Evolutionary conservation across 176 grass and related monocot species (phyloP), one percentile per base, ranked within the genome.

Genomic region (Alloteropsis semialata): DNA sequence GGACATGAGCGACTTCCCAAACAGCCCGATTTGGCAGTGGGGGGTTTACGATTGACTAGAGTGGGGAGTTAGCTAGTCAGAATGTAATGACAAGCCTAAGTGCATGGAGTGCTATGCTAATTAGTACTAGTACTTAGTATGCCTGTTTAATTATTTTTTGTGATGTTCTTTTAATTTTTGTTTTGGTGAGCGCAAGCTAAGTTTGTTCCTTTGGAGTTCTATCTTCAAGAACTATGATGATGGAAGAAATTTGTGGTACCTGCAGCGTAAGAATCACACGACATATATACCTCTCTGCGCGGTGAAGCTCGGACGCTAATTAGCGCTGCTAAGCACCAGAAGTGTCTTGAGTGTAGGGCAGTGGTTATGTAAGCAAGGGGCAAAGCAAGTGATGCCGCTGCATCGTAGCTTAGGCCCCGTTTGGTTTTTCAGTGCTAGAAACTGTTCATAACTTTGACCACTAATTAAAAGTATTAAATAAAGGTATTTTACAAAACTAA

Each of bases 1-100:
- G 56, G 78, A 86, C 73, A 71, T 67, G 13, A 67, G 9, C 15
- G 84, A 86, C 78, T 86, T 86, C 72, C 72, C 57, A 3, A 54
- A 69, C 10, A 82, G 65, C 12, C 83, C 88, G 9, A 49, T 66
- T 18, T 86, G 79, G 83, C 55, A 48, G 38, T 72, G 72, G 88
- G 54, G 43, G 5, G 43, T 79, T 36, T 68, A 54, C 65, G 78
- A 80, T 46, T 55, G 14, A 58, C 33, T 60, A n/a, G 50, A 53
- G 6, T 22, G 3, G 58, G 33, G 67, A 11, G 16, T 57, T n/a
- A 19, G 48, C 24, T 65, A 63, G 34, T 36, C 5, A 36, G 34
- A 36, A 36, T 36, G 5, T 36, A n/a, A 25, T 27, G 39, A 18
- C 25, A 57, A 69, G 8, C 10, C 1, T 34, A 46, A 16, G 59